Percentiles rank a stretch among this genome's conserved stretches.
phyloP scores from a whole-genome alignment of 2,329 filamentous ascomycete genomes.

The Beauveria caledonica region DNA sequence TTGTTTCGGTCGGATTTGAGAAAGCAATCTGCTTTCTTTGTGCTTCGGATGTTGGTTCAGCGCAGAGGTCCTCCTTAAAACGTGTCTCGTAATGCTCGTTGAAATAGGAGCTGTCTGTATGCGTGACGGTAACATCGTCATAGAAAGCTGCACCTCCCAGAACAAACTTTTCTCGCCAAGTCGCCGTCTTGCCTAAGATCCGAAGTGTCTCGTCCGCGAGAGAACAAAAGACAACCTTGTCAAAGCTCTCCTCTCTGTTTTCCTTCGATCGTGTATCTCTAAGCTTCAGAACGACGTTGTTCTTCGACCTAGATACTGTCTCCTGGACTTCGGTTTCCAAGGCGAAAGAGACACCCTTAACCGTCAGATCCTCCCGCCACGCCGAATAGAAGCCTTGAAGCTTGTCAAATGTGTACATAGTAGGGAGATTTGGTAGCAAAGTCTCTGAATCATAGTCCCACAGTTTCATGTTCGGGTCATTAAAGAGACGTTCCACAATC shows the following conservation, averaged over 20 bases:
- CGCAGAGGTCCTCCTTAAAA: slow-evolving; percentile 44
- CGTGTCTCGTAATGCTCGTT: slow-evolving; percentile 58
- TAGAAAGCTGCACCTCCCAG: slow-evolving; percentile 63
- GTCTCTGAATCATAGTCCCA: slow-evolving; percentile 51
- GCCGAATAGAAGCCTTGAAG: slow-evolving; percentile 52
- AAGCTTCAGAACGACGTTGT: slow-evolving; percentile 44
- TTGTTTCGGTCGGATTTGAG: slow-evolving; percentile 36
- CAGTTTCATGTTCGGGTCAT: slow-evolving; percentile 50
- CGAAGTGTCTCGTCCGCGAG: slow-evolving; percentile 56
- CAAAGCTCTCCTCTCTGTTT: slow-evolving; percentile 46
- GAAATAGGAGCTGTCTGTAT: slow-evolving; percentile 58
- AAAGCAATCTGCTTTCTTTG: slow-evolving; percentile 33
- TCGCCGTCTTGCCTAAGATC: slow-evolving; percentile 49
- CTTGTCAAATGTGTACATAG: slow-evolving; percentile 60
- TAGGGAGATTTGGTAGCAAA: slow-evolving; percentile 49
- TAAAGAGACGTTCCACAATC: slow-evolving; percentile 54
- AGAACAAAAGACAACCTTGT: slow-evolving; percentile 59
- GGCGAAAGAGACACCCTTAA: slow-evolving; percentile 47
- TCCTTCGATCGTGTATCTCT: slow-evolving; percentile 43
- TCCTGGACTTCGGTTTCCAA: slow-evolving; percentile 47
- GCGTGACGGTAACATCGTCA: slow-evolving; percentile 64
- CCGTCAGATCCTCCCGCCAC: slow-evolving; percentile 47
- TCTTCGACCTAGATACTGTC: slow-evolving; percentile 42
- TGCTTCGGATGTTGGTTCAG: slow-evolving; percentile 33
- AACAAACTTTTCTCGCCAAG: slow-evolving; percentile 55